Evolutionary conservation across 371 early-diverging fungal species (phyloP).

Genomic region (Lichtheimia corymbifera): DNA sequence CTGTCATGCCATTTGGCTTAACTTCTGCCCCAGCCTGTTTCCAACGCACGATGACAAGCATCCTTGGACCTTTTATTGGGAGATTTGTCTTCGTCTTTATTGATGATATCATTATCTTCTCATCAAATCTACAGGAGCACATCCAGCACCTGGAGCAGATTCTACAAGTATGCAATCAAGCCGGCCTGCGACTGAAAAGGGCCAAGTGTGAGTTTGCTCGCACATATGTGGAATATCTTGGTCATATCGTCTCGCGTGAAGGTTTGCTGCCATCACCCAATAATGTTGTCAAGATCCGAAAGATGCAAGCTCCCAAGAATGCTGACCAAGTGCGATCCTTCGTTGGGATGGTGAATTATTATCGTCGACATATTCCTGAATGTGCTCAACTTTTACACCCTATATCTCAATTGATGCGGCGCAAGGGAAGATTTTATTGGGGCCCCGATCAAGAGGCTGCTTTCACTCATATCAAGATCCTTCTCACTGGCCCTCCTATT

Average conservation of each 20-base stretch:
- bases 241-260: slow-evolving; percentile 27
- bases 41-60: slow-evolving; percentile 20
- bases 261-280: slow-evolving; percentile 14
- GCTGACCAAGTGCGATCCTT: slow-evolving; percentile 19
- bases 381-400: slow-evolving; percentile 19
- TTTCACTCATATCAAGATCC: slow-evolving; percentile 14
- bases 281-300: slow-evolving; percentile 11
- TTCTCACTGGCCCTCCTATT: slow-evolving; percentile 6
- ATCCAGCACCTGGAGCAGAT: slow-evolving; percentile 32
- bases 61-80: slow-evolving; percentile 8
- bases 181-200: slow-evolving; percentile 31
- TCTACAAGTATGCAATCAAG: slow-evolving; percentile 25
- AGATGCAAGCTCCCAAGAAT: slow-evolving; percentile 8
- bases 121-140: slow-evolving; percentile 36
- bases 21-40: slow-evolving; percentile 37
- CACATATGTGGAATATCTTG: neutral
- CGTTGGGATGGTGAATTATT: slow-evolving; percentile 33
- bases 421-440: slow-evolving; percentile 22
- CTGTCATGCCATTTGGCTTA: slow-evolving; percentile 54
- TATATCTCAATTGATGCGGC: slow-evolving; percentile 11
- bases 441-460: slow-evolving; percentile 10
- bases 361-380: slow-evolving; percentile 29
- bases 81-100: slow-evolving; percentile 38
- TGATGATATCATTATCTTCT: slow-evolving; percentile 51
- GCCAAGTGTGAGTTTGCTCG: slow-evolving; percentile 11